Evolutionary conservation across 306 rosid species (phyloP), one percentile per base, ranked within the genome.

Genomic region (Casuarina cunninghamiana): DNA sequence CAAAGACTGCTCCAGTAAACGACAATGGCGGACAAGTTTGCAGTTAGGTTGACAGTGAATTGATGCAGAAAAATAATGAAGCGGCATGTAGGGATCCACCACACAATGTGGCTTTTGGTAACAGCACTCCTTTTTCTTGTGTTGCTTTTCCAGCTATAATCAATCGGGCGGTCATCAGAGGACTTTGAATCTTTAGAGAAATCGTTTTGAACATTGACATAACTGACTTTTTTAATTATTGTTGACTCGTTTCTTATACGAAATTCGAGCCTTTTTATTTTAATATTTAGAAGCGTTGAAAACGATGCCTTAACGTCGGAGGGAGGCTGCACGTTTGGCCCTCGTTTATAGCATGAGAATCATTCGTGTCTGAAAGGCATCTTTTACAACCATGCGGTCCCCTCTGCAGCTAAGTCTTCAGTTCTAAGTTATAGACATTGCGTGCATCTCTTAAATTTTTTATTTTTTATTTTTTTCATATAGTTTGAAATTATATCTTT

Each of bases 111-210:
- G 54, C 38, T 17, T 66, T 66, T 66, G 50, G 71, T 16, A 42
- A 66, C 35, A 17, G 50, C 17, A 16, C 8, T n/a, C 35, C 42
- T 4, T 13, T 39, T 58, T 21, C 38, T 26, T 58, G 26, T 10
- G 32, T 6, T 58, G 4, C 32, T 26, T 26, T 26, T 26, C 32
- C 32, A 26, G 32, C 32, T 7, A n/a, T 26, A 49, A 7, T 26
- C 44, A 75, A 78, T 41, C 9, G 77, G 72, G 63, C 77, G 41
- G 46, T 46, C 42, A 26, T 43, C 44, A 35, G 43, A 67, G 76
- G 78, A 72, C 72, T 55, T 70, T 82, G 79, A 76, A 65, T 71
- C 60, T 73, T 79, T 5, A 69, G 65, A 68, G 38, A 83, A 72
- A 11, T 78, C 16, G 6, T 15, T 71, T 50, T 54, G 61, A 77